Conservation (phyloP, 106 monocot species). For the Dendrobium chrysotoxum region DNA sequence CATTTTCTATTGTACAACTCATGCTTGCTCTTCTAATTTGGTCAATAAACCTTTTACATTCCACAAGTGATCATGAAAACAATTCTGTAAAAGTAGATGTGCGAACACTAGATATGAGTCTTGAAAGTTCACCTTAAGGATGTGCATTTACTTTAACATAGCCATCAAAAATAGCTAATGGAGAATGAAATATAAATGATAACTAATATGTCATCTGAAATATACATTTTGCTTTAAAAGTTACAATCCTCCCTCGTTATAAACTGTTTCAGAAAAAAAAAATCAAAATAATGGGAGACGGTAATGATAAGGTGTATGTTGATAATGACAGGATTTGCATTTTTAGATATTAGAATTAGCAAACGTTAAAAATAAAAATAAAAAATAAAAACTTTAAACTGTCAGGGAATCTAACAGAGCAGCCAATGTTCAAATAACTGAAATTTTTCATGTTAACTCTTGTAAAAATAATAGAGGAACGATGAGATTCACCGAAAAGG, state of each 20-base stretch:
- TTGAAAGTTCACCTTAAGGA: too few species aligned
- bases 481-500: neutral
- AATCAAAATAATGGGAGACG: neutral
- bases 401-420: too few species aligned
- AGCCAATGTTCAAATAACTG: neutral
- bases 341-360: neutral
- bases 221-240: neutral
- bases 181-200: neutral
- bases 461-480: neutral
- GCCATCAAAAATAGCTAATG: neutral
- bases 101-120: too few species aligned
- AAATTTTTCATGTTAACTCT: too few species aligned
- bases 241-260: neutral
- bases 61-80: too few species aligned
- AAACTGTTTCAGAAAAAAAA: too few species aligned
- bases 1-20: too few species aligned
- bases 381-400: neutral
- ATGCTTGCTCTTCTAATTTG: too few species aligned
- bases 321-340: neutral
- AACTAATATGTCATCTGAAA: neutral
- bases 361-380: neutral
- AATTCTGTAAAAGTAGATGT: too few species aligned
- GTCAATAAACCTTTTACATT: too few species aligned
- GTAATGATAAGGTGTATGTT: neutral
- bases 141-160: neutral